Conservation (phyloP, 495 filamentous ascomycete species). For the Neurospora sp. region DNA sequence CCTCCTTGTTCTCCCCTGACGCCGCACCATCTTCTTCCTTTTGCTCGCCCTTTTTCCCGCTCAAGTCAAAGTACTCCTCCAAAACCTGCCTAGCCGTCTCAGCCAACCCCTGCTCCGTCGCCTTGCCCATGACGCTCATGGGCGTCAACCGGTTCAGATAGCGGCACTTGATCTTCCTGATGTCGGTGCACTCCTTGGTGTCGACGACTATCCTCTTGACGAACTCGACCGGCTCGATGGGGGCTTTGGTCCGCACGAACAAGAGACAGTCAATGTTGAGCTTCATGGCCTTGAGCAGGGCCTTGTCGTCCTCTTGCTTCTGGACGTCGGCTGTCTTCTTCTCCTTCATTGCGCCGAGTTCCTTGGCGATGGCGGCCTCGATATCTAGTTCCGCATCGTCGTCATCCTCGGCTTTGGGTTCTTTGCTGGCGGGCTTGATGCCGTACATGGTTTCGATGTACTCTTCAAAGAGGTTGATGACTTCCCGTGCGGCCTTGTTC, state of each 20-base stretch:
- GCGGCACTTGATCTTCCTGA: slow-evolving; percentile 51
- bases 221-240: slow-evolving; percentile 72
- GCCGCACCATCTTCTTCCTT: not conserved
- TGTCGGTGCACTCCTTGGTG: slow-evolving; percentile 32
- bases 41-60: slow-evolving; percentile 7
- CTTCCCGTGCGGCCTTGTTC: slow-evolving; percentile 62
- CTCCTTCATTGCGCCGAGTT: slow-evolving; percentile 56
- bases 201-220: slow-evolving; percentile 67
- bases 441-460: slow-evolving; percentile 51
- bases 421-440: slow-evolving; percentile 28
- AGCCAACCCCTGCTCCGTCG: slow-evolving; percentile 63
- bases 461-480: slow-evolving; percentile 65
- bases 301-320: slow-evolving; percentile 12
- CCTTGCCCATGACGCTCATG: slow-evolving; percentile 63
- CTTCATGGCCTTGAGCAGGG: slow-evolving; percentile 52
- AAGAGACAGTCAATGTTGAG: slow-evolving; percentile 70
- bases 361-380: slow-evolving; percentile 70
- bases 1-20: slow-evolving; percentile 27
- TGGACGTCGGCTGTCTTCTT: slow-evolving; percentile 24
- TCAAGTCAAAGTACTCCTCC: slow-evolving; percentile 57
- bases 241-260: slow-evolving; percentile 53
- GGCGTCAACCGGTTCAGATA: slow-evolving; percentile 83
- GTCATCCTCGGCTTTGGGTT: slow-evolving; percentile 12
- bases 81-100: slow-evolving; percentile 64
- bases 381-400: slow-evolving; percentile 53